Evolutionary conservation across 2,329 filamentous ascomycete genomes (phyloP), one percentile per base, ranked within the genome.

Genomic region (Aspergillus sp.): DNA sequence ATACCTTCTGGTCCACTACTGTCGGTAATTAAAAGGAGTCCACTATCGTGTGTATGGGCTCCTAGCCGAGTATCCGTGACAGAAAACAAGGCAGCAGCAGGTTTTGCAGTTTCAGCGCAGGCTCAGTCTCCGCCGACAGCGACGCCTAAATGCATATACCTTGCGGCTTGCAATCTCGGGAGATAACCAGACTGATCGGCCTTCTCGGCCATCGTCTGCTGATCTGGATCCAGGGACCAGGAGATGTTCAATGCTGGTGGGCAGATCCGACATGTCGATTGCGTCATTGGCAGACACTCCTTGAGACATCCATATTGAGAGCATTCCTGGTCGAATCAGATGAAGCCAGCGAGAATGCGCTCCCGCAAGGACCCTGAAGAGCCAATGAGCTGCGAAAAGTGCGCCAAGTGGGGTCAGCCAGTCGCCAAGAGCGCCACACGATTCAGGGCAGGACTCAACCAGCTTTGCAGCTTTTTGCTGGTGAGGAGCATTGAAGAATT

Each of bases 171-270:
- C 26, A 36, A 36, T 36, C 5, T 36, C 34, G 34, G 22, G 43
- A 26, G 24, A 45, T 45, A 26, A n/a, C 30, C 20, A 13, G 47
- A 48, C 38, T 30, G 53, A 42, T 45, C 48, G 48, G 11, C 48
- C 34, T 39, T 6, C 34, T 49, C 38, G 50, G 38, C 26, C 45
- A 15, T 44, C 36, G 12, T 22, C 13, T 38, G 50, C 18, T 53
- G 50, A 53, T 53, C 50, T 20, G 36, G 50, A 36, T 45, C 50
- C 50, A 45, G 50, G 49, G 49, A 52, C 49, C 39, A 34, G 48
- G 34, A 39, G 22, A 24, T 20, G 13, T 39, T 49, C 32, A 48
- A 18, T 17, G n/a, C 45, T 24, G n/a, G 20, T 9, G 13, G 20
- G 30, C 47, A 48, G 43, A 48, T 48, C 47, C 5, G 5, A 22